Evolutionary conservation across 2,329 filamentous ascomycete species (phyloP), one percentile per base, ranked within the genome.

Genomic region (Xylaria sp.): DNA sequence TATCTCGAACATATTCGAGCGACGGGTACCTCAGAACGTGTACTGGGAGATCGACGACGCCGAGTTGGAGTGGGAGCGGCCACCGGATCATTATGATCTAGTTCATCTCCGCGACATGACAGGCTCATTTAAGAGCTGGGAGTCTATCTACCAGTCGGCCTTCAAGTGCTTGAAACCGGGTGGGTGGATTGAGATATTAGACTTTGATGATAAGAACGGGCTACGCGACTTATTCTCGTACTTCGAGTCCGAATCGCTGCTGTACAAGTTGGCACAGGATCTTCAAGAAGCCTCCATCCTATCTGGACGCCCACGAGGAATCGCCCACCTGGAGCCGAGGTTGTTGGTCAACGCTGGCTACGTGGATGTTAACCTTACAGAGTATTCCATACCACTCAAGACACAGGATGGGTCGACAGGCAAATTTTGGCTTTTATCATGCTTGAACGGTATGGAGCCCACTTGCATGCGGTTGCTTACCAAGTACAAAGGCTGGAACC

Each of bases 1-100:
- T 66, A 85, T 87, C 59, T 83, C 84, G 15, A 84, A 85, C 61
- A 84, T 87, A 51, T 84, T 86, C 67, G 82, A 82, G n/a, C 80
- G 79, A 19, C 80, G 81, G 35, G 83, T 84, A 6, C 85, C 85
- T 4, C 81, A 82, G 69, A 87, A 87, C 64, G 80, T 86, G 40
- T 85, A 83, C 68, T 87, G 86, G 74, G 84, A 87, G 72, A 79
- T 87, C 4, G 84, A 87, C 67, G 83, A 87, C 67, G 85, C 84
- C 47, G 84, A 87, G 71, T 73, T 78, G 23, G 84, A 86, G 43
- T 87, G 85, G 85, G 82, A 85, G 61, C 80, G 83, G 14, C 79
- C 80, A 3, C 72, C 78, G 3, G 75, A 86, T 68, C 73, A 79
- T 12, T 83, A 85, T 65, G 85, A 88, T 69, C 74, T 88, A 12